Conservation (phyloP, 2,329 filamentous ascomycete genomes). For the Aspergillus eucalypticola region DNA sequence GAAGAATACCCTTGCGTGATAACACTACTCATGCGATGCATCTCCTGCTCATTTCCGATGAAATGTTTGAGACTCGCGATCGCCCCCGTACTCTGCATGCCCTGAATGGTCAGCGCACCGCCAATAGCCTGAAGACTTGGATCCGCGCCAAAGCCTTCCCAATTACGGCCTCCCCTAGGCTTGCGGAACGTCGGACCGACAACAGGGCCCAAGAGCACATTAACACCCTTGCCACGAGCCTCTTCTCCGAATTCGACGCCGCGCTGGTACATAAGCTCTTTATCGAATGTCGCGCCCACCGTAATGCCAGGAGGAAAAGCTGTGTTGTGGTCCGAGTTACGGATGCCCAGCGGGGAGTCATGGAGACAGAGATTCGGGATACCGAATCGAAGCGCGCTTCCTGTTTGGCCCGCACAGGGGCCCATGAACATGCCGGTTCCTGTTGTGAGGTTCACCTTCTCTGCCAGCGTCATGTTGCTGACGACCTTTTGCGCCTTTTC, state of each 20-base stretch:
- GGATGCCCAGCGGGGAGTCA: constrained; percentile 70
- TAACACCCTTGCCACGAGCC: constrained; percentile 70
- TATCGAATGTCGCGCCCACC: constrained; percentile 72
- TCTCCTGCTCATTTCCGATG: constrained; percentile 52
- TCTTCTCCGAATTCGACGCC: constrained; percentile 70
- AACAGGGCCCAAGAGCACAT: constrained; percentile 69
- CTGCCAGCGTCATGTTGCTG: constrained; percentile 73
- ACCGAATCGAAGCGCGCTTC: constrained; percentile 68
- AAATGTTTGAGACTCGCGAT: constrained; percentile 61
- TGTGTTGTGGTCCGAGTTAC: constrained; percentile 72
- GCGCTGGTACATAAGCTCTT: constrained; percentile 67
- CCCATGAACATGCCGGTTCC: constrained; percentile 73
- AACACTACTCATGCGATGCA: constrained; percentile 51
- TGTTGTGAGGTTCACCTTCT: constrained; percentile 76
- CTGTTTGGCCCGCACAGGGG: constrained; percentile 74
- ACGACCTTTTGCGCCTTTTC: constrained; percentile 68
- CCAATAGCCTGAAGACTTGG: constrained; percentile 62
- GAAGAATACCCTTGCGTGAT: constrained; percentile 45
- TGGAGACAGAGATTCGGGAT: constrained; percentile 72
- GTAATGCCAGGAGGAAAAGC: constrained; percentile 80
- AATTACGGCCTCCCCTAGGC: constrained; percentile 70
- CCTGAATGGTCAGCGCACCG: constrained; percentile 55
- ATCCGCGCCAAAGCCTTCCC: constrained; percentile 73
- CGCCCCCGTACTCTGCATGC: constrained; percentile 58
- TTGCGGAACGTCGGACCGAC: constrained; percentile 73